phyloP scores from a whole-genome alignment of 1,284 basidiomycete genomes.

The Leccinum olivaceoglutinosum region DNA sequence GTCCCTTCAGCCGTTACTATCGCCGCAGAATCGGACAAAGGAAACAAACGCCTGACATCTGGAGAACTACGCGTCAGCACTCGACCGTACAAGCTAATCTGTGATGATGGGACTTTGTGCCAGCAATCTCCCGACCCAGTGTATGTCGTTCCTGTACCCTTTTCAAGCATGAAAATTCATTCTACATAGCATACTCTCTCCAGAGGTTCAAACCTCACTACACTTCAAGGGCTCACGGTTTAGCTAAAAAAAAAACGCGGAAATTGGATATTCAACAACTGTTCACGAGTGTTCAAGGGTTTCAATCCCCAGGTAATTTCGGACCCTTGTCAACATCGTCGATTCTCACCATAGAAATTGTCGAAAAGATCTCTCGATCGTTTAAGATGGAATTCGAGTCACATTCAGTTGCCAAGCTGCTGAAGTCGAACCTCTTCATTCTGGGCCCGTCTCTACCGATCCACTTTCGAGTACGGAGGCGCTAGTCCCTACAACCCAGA shows the following conservation, averaged over 20 bases:
- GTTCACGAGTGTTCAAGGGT: background rate
- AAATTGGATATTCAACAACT: background rate
- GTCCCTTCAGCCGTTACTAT: background rate
- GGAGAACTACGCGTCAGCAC: background rate
- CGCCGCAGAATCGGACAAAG: background rate
- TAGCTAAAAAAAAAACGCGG: background rate
- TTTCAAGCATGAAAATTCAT: background rate
- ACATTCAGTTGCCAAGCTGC: background rate
- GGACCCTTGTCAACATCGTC: background rate
- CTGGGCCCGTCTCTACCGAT: too few relatives aligned
- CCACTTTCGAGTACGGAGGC: background rate
- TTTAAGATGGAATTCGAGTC: background rate
- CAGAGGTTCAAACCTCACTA: background rate
- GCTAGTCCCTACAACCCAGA: background rate
- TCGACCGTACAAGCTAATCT: background rate
- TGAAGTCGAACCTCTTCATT: too few relatives aligned
- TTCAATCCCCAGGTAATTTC: background rate
- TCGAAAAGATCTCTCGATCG: background rate
- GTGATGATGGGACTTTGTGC: background rate
- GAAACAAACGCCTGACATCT: background rate
- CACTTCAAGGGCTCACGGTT: background rate
- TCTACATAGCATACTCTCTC: background rate
- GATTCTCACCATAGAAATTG: background rate
- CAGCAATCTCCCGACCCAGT: background rate
- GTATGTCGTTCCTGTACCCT: background rate